Conservation (phyloP, 2,329 filamentous ascomycete species). For the Cordyceps cicadae region DNA sequence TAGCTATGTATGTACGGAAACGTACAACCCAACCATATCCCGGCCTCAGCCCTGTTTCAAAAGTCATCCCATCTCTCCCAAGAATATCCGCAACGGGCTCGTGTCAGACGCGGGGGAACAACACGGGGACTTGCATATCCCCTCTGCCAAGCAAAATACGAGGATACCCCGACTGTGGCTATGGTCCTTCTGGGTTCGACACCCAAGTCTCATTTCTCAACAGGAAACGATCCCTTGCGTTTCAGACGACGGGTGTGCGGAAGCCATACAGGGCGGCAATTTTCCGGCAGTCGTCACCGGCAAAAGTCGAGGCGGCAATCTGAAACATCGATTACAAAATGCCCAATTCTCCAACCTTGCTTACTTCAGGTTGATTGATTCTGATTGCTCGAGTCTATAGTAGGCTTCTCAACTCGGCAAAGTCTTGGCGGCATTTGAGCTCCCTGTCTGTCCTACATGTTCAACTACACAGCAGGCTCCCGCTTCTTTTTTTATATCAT, state of each 20-base stretch:
- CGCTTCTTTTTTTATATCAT: too few relatives aligned
- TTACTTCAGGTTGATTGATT: too few relatives aligned
- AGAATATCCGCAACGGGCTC: not conserved
- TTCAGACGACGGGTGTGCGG: not conserved
- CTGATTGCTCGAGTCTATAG: too few relatives aligned
- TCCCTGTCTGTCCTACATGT: too few relatives aligned
- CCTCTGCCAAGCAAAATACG: not conserved
- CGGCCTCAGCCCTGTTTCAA: not conserved
- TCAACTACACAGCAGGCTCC: too few relatives aligned
- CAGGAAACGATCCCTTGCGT: not conserved
- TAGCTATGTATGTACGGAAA: not conserved
- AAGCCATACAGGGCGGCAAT: not conserved
- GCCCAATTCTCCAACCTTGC: not conserved
- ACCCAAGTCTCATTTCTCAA: too few relatives aligned
- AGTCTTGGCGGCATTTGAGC: too few relatives aligned
- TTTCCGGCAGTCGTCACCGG: not conserved
- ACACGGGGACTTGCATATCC: not conserved
- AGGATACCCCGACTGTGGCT: not conserved
- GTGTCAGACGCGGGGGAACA: not conserved
- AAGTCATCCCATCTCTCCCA: not conserved
- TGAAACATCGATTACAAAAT: not conserved
- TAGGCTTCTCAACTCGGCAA: too few relatives aligned
- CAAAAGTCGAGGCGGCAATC: not conserved
- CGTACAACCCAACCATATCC: too few relatives aligned
- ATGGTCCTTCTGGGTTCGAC: not conserved